These are phyloP conservation scores for Mycena rebaudengoi DNA, from an alignment of 768 basidiomycete species.

Conservation along the genomic window DNA sequence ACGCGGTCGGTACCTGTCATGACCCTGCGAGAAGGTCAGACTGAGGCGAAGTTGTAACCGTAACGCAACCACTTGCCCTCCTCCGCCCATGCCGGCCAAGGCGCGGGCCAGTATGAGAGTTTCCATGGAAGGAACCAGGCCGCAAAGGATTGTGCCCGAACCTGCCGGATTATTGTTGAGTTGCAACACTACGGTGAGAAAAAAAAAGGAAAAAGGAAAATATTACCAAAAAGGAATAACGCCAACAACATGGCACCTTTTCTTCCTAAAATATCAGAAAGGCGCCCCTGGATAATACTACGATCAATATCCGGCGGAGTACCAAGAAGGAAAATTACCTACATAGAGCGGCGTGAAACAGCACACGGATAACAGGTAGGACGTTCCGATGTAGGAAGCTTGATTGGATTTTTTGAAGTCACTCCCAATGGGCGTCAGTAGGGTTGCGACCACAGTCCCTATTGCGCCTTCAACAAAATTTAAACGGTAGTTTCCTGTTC, in stretches of 20 bases:
- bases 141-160: constrained; percentile 86
- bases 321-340: constrained; percentile 47
- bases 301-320: not conserved
- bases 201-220: constrained; percentile 20
- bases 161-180: constrained; percentile 50
- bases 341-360: constrained; percentile 93
- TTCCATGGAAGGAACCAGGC: constrained; percentile 87
- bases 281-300: constrained; percentile 61
- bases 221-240: constrained; percentile 85
- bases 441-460: constrained; percentile 90
- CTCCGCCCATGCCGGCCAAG: constrained; percentile 92
- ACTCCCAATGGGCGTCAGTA: constrained; percentile 86
- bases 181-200: constrained; percentile 16
- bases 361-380: constrained; percentile 87
- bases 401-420: constrained; percentile 83
- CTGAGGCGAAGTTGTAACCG: constrained; percentile 25
- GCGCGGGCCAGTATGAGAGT: constrained; percentile 82
- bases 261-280: constrained; percentile 86
- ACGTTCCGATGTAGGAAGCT: constrained; percentile 88
- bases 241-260: constrained; percentile 90
- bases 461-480: constrained; percentile 17
- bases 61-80: constrained; percentile 67
- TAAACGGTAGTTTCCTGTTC: constrained; percentile 5
- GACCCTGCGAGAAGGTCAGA: constrained; percentile 57
- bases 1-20: constrained; percentile 73